A percentile compares a stretch with the other conserved stretches of the same genome.
Conservation (phyloP, 768 basidiomycete genomes). For the Lactarius hengduanensis region DNA sequence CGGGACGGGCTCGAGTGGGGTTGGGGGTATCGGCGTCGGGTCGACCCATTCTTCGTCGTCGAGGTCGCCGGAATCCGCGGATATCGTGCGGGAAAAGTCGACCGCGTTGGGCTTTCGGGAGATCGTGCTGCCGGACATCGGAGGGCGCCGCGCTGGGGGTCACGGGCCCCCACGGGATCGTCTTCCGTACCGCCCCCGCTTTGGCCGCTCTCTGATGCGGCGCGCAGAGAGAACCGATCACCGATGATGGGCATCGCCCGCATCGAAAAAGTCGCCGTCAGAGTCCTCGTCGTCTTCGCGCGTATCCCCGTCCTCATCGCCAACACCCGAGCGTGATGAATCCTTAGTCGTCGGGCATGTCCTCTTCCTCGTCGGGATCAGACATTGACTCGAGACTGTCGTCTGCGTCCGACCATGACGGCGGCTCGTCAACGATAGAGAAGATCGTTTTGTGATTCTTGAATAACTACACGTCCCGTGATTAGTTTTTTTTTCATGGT, state of each 20-base stretch:
- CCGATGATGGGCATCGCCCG: conserved; percentile 38
- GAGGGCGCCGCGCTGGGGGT: conserved; percentile 58
- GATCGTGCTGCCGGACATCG: conserved; percentile 16
- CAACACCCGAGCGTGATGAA: conserved; percentile 12
- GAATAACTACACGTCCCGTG: conserved; percentile 39
- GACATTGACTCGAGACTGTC: conserved; percentile 81
- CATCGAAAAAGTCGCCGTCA: conserved; percentile 55
- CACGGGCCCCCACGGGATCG: conserved; percentile 64
- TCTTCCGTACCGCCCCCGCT: conserved; percentile 70
- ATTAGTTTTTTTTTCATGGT: conserved; percentile 7
- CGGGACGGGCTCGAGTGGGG: conserved; percentile 17
- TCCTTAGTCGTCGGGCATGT: conserved; percentile 47
- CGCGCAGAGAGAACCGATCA: conserved; percentile 42
- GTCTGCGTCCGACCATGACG: conserved; percentile 77
- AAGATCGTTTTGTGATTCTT: conserved; percentile 64
- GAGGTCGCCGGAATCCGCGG: conserved; percentile 40
- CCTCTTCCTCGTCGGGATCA: conserved; percentile 68
- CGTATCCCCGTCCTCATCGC: conserved; percentile 26
- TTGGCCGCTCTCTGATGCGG: conserved; percentile 40
- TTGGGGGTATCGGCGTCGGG: conserved; percentile 48
- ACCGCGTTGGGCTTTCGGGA: conserved; percentile 35
- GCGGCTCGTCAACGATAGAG: conserved; percentile 84
- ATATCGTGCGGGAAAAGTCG: conserved; percentile 36
- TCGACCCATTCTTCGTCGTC: conserved; percentile 65
- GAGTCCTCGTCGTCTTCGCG: conserved; percentile 38